Base-by-base conservation (phyloP, 2,329 filamentous ascomycete genomes). In the Gliomastix tumulicola region DNA sequence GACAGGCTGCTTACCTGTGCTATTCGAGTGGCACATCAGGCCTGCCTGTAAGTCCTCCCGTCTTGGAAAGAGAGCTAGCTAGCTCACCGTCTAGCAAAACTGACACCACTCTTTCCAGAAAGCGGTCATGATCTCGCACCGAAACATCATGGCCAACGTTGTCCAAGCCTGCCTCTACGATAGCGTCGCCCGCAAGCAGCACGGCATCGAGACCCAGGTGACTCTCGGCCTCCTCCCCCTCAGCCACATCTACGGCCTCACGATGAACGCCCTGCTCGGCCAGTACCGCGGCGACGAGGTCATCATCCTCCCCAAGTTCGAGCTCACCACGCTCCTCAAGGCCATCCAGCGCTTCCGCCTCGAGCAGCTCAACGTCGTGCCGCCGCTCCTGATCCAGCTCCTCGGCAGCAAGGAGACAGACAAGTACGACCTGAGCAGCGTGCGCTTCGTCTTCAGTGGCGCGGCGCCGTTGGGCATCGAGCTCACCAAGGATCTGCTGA, bases 11-110 rank as follows among this genome's bases (percentile, higher is more conserved):
- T 0, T 90, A 84, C 52, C 66, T 94, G 31, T 88, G 83, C 61
- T 89, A 87, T 55, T 88, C 82, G 0, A 86, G 80, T 53, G 85
- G 85, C 16, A 90, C 85, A 2, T 88, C 84, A 10, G 85, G 85
- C 4, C 61, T 89, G 25, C 85, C 85, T 13, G 81, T 84, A 65
- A 49, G 69, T 46, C 9, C 6, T 6, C 15, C 18, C 3, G 10
- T n/a, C 11, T 15, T 27, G 11, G 16, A 33, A 20, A 17, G 12
- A 12, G 15, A 5, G 4, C 1, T 3, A 3, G 16, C 8, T 18
- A 11, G 19, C 37, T 46, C 25, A 53, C 34, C n/a, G 18, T 16
- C 20, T 15, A 35, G 12, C n/a, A 27, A 15, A 25, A 20, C 32
- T 34, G 8, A 35, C 19, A 7, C 41, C 27, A 41, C 30, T 9